A percentile compares a stretch with the other conserved stretches of the same genome.
These are phyloP conservation scores for Neurospora sp. DNA, from an alignment of 495 filamentous ascomycete genomes.

Conservation along the genomic window DNA sequence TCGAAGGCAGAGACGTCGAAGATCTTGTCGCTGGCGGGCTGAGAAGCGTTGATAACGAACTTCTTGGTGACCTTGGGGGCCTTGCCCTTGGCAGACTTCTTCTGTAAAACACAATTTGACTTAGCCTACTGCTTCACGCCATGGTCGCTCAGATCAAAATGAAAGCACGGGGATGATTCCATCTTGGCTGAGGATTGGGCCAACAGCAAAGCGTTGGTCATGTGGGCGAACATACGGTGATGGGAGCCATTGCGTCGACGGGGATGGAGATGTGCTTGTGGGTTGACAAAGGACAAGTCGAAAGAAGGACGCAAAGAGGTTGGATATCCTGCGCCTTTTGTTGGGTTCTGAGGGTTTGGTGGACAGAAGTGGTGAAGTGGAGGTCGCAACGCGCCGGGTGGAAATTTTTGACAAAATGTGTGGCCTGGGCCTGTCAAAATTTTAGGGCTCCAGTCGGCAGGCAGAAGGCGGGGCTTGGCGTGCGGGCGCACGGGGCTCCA, in stretches of 20 bases:
- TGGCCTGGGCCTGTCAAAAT: conserved; percentile 6
- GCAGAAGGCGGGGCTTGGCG: conserved; percentile 1
- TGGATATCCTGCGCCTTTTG: conserved; percentile 39
- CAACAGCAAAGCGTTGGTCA: conserved; percentile 83
- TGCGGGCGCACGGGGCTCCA: background rate
- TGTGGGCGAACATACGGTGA: conserved; percentile 59
- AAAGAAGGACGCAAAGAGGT: conserved; percentile 55
- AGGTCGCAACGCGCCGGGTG: background rate
- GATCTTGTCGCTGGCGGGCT: conserved; percentile 98
- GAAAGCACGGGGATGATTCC: background rate
- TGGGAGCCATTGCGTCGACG: conserved; percentile 45
- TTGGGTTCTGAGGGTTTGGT: conserved; percentile 8
- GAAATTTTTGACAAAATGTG: conserved; percentile 10
- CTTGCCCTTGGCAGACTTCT: conserved; percentile 54
- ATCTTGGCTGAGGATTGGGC: conserved; percentile 28
- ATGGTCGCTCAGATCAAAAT: conserved; percentile 24
- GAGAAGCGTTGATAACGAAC: conserved; percentile 98
- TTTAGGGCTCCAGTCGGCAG: conserved; percentile 14
- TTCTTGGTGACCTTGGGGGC: conserved; percentile 53
- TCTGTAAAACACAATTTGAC: conserved; percentile 44
- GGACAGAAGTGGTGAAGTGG: background rate
- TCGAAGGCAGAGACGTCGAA: conserved; percentile 98
- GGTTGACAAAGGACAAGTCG: background rate
- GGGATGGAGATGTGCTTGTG: conserved; percentile 10
- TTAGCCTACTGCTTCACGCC: conserved; percentile 94